Evolutionary conservation across 2,329 filamentous ascomycete species (phyloP), one percentile per base, ranked within the genome.

Genomic region (Pseudogymnoascus sp.): DNA sequence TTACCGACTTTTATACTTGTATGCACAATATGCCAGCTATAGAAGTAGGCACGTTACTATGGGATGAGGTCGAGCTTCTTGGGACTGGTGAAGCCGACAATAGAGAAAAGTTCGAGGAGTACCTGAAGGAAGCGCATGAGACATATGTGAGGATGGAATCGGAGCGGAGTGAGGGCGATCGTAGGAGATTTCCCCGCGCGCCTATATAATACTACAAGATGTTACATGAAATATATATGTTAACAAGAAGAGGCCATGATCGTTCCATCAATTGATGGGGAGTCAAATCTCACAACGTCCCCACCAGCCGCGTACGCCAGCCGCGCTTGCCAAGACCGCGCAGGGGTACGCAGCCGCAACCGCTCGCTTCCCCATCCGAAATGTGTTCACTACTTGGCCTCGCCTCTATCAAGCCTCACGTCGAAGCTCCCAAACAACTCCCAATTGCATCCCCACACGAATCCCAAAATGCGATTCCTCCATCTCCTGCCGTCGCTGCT

Each of bases 401-500:
- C 23, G 45, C 45, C 45, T 34, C 23, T 14, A 51, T 51, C 45
- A 51, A 6, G 45, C 23, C 45, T 51, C 4, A 51, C 45, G 45
- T 6, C 23, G 45, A n/a, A 51, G 45, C 45, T 51, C 6, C 23
- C 14, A 51, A 43, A 51, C 23, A 51, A 51, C 21, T 14, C 43
- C 45, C 45, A 51, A 51, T 51, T 51, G 45, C 45, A 51, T 16
- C 23, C 11, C 16, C 16, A 7, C 41, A 43, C 41, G 16, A 25
- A 51, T 2, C 31, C 66, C 63, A 73, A 65, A 65, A 80, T 80
- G 78, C 77, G 73, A 71, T 72, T 79, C 65, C 69, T 77, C 68
- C 77, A 78, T 36, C 69, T 80, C 64, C 66, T 79, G 64, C 74
- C 77, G 66, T 78, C 77, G 37, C 68, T 79, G 21, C 69, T 80